Conservation (phyloP, 345 rosid species). For the Salix koriyanagi region DNA sequence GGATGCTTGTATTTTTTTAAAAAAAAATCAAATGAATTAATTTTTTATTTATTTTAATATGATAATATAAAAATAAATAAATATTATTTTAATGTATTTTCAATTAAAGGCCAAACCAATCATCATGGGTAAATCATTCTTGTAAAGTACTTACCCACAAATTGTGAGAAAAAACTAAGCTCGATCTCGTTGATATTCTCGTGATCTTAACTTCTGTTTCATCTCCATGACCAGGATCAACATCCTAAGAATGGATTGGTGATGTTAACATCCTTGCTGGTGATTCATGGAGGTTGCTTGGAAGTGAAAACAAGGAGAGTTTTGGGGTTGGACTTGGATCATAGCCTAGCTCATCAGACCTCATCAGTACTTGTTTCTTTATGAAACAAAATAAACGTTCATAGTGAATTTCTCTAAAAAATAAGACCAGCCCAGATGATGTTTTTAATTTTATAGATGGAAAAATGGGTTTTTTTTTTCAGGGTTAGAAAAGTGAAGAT, state of each 20-base stretch:
- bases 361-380: background rate
- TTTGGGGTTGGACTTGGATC: constrained; percentile 32
- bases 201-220: constrained; percentile 41
- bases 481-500: background rate
- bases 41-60: too few species aligned
- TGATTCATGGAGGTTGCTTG: constrained; percentile 35
- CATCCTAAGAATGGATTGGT: constrained; percentile 45
- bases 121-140: too few species aligned
- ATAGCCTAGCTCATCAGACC: background rate
- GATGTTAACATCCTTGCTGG: constrained; percentile 51
- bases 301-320: constrained; percentile 53
- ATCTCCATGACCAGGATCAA: constrained; percentile 12
- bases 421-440: background rate
- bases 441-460: background rate
- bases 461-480: background rate
- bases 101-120: too few species aligned
- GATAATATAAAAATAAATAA: too few species aligned
- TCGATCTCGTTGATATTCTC: constrained; percentile 41
- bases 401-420: background rate
- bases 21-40: too few species aligned
- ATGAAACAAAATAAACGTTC: background rate
- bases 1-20: too few species aligned
- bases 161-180: constrained; percentile 6
- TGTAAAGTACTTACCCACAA: too few species aligned
- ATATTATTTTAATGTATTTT: too few species aligned